Conservation (phyloP, 1,284 basidiomycete genomes). For the Cryptococcus sp. region DNA sequence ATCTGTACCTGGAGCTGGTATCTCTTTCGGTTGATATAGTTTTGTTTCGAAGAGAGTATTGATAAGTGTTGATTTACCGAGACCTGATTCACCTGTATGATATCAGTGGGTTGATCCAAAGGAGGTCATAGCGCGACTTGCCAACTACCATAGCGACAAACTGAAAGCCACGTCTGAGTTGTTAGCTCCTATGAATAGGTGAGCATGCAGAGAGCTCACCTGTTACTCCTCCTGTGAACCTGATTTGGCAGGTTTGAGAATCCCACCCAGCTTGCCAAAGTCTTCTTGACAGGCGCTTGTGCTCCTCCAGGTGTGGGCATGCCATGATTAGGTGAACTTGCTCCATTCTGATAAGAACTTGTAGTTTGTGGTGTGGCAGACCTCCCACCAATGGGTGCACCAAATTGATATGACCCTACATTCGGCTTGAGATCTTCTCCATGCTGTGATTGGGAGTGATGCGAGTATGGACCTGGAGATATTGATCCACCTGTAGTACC, state of each 20-base stretch:
- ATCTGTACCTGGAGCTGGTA: slow-evolving; percentile 76
- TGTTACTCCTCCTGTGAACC: slow-evolving; percentile 91
- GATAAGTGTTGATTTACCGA: slow-evolving; percentile 95
- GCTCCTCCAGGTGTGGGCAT: slow-evolving; percentile 1
- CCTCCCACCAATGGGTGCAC: no score
- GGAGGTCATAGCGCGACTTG: slow-evolving; percentile 50
- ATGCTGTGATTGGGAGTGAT: background rate
- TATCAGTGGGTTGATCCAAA: background rate
- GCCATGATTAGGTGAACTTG: background rate
- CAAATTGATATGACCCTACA: background rate
- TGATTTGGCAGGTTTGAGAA: slow-evolving; percentile 95
- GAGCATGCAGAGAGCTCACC: slow-evolving; percentile 44
- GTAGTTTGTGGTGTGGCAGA: background rate
- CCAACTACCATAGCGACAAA: slow-evolving; percentile 96
- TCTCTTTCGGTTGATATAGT: slow-evolving; percentile 81
- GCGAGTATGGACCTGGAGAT: slow-evolving; percentile 2
- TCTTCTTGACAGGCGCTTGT: slow-evolving; percentile 33
- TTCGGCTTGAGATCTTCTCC: slow-evolving; percentile 1
- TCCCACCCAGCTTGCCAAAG: slow-evolving; percentile 53
- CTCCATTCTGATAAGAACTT: background rate
- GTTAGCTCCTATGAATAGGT: background rate
- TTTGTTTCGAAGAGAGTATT: slow-evolving; percentile 96
- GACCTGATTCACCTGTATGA: slow-evolving; percentile 83
- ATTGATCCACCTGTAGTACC: slow-evolving; percentile 4
- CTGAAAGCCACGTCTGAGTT: slow-evolving; percentile 75